These are phyloP conservation scores for Aspergillus awamori DNA, from an alignment of 2,329 filamentous ascomycete genomes.

Conservation along the genomic window DNA sequence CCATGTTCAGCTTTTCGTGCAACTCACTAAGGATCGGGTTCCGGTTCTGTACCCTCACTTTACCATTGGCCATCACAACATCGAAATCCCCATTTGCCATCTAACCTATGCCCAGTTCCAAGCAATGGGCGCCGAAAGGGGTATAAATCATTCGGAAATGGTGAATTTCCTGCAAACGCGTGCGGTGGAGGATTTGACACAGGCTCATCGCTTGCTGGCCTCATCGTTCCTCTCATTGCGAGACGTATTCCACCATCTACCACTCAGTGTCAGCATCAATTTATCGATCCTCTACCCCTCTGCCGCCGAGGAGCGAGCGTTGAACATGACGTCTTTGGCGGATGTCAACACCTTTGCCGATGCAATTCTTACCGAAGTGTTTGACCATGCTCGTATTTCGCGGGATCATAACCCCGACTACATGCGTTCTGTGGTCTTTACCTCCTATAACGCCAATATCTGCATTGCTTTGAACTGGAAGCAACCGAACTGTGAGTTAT, in stretches of 20 bases:
- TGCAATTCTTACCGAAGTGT: constrained; percentile 79
- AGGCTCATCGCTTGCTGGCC: constrained; percentile 72
- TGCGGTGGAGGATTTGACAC: constrained; percentile 54
- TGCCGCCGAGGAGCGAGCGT: constrained; percentile 67
- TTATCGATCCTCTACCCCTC: constrained; percentile 90
- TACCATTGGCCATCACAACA: constrained; percentile 72
- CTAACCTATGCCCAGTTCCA: constrained; percentile 67
- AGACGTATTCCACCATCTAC: constrained; percentile 74
- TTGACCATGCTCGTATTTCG: constrained; percentile 80
- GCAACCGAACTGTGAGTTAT: constrained; percentile 80
- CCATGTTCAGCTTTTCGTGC: constrained; percentile 88
- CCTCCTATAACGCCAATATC: constrained; percentile 84
- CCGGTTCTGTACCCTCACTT: constrained; percentile 87
- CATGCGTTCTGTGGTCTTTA: constrained; percentile 88
- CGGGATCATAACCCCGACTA: constrained; percentile 68
- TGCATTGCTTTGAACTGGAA: constrained; percentile 99
- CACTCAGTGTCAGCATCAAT: constrained; percentile 81
- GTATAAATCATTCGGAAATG: constrained; percentile 30
- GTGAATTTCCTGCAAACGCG: constrained; percentile 36
- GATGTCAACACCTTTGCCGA: constrained; percentile 90
- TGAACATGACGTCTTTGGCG: constrained; percentile 71
- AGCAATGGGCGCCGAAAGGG: constrained; percentile 45
- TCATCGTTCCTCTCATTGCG: constrained; percentile 77
- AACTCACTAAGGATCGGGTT: constrained; percentile 83
- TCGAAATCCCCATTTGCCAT: constrained; percentile 80